Conservation (phyloP, 768 basidiomycete genomes). For the Calvatia gigantea region DNA sequence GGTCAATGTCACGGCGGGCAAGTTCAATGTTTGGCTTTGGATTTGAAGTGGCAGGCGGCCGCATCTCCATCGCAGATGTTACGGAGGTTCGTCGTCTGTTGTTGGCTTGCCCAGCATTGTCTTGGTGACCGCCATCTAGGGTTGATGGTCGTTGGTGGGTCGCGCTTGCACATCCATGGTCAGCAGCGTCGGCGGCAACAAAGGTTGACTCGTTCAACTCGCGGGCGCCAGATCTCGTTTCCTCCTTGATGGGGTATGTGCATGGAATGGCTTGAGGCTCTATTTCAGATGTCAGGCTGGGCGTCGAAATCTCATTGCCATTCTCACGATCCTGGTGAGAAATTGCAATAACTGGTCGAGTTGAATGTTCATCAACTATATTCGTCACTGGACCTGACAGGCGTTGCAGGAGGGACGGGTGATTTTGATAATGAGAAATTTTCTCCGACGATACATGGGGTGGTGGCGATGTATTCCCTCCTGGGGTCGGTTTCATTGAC, state of each 20-base stretch:
- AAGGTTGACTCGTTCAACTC: not conserved
- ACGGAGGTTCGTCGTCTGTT: not conserved
- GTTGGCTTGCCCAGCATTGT: not conserved
- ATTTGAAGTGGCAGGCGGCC: not conserved
- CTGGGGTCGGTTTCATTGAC: not conserved
- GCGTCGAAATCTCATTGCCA: not conserved
- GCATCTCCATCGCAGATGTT: not conserved
- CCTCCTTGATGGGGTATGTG: not conserved
- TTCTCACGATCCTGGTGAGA: not conserved
- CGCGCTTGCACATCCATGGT: not conserved
- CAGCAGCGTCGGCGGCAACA: not conserved
- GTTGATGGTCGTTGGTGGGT: constrained; percentile 5
- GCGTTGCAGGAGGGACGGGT: not conserved
- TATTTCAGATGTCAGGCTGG: not conserved
- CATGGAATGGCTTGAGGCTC: not conserved
- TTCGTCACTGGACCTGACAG: constrained; percentile 3
- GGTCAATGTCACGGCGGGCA: not conserved
- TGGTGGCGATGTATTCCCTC: not conserved
- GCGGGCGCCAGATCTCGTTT: not conserved
- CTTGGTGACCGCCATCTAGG: constrained; percentile 5
- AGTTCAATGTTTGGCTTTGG: not conserved
- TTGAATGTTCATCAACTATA: not conserved
- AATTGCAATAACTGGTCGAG: not conserved
- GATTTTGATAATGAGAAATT: constrained; percentile 1
- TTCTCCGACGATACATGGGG: not conserved